Evolutionary conservation across 2,329 filamentous ascomycete genomes (phyloP), one percentile per base, ranked within the genome.

Genomic region (Helotiales sp.): DNA sequence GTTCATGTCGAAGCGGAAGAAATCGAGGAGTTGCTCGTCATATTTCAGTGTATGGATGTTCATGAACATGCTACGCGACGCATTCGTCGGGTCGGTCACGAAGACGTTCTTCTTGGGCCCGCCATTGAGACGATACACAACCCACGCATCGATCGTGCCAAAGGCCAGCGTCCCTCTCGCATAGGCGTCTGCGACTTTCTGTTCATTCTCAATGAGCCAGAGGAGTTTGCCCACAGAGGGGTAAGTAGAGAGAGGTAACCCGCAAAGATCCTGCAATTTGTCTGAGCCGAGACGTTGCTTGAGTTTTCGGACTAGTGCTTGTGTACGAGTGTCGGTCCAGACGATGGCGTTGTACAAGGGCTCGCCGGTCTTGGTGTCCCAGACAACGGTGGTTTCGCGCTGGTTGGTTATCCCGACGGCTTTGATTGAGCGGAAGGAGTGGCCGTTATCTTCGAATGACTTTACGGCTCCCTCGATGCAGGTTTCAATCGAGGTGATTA

Each of bases 1-100:
- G 57, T 82, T 85, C 64, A 82, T 80, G 77, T 94, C 89, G 54
- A 95, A 80, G 47, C 87, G 84, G 81, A 95, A 95, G 82, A 93
- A 95, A 57, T 90, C 84, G 32, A 94, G 81, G 60, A 94, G 84
- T 60, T 86, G 84, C 57, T 91, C 86, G 74, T 93, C 91, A 78
- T 95, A 96, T 73, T 93, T 79, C 50, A 93, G 82, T 1, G 87
- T 92, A 74, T 91, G 84, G 40, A 95, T 84, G 78, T 94, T 92
- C 88, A 94, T 92, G 79, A 96, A 93, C 92, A 94, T 93, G 52
- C 92, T 95, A 71, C 92, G 84, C 2, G 90, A 93, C 17, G 92
- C 92, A 77, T 96, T 96, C 65, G 91, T 91, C 6, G 90, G 86
- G 74, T 96, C 92, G 1, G 92, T 93, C 65, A 95, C 91, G 76